These are phyloP conservation scores for Phyllosticta paracitricarpa DNA, from an alignment of 2,329 filamentous ascomycete species.

Conservation along the genomic window DNA sequence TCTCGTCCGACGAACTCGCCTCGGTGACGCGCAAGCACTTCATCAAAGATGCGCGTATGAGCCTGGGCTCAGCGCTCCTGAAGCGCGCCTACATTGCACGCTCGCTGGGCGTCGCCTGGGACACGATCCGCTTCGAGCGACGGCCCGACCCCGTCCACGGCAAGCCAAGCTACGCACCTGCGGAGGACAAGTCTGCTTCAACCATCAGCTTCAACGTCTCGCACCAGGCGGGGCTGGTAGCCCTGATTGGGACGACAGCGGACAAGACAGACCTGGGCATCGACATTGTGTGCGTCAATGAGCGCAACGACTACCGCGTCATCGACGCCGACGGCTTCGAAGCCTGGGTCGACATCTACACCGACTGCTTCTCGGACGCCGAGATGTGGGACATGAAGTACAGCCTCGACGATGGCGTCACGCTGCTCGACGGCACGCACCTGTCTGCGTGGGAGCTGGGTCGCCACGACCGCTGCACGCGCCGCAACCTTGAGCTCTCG, in stretches of 20 bases:
- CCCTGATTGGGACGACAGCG: constrained; percentile 45
- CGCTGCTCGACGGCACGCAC: constrained; percentile 34
- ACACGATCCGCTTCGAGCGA: constrained; percentile 45
- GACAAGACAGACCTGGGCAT: constrained; percentile 49
- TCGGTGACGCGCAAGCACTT: constrained; percentile 53
- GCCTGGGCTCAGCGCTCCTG: constrained; percentile 60
- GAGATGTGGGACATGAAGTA: constrained; percentile 55
- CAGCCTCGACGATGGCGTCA: constrained; percentile 20
- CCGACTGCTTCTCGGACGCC: constrained; percentile 54
- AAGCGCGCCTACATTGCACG: constrained; percentile 61
- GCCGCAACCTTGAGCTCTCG: constrained; percentile 28
- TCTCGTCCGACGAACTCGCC: constrained; percentile 45
- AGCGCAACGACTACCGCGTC: constrained; percentile 54
- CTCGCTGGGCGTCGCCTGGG: constrained; percentile 51
- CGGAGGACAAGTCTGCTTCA: constrained; percentile 20
- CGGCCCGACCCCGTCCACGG: constrained; percentile 42
- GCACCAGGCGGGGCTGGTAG: constrained; percentile 68
- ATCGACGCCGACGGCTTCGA: constrained; percentile 54
- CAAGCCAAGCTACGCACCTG: constrained; percentile 40
- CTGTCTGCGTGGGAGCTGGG: constrained; percentile 32
- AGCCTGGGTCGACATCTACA: constrained; percentile 60
- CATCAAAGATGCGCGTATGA: constrained; percentile 64
- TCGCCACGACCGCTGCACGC: constrained; percentile 33
- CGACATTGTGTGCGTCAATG: constrained; percentile 66
- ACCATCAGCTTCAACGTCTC: constrained; percentile 63